Conservation (phyloP, 2,329 filamentous ascomycete species). For the Helotiales sp. region DNA sequence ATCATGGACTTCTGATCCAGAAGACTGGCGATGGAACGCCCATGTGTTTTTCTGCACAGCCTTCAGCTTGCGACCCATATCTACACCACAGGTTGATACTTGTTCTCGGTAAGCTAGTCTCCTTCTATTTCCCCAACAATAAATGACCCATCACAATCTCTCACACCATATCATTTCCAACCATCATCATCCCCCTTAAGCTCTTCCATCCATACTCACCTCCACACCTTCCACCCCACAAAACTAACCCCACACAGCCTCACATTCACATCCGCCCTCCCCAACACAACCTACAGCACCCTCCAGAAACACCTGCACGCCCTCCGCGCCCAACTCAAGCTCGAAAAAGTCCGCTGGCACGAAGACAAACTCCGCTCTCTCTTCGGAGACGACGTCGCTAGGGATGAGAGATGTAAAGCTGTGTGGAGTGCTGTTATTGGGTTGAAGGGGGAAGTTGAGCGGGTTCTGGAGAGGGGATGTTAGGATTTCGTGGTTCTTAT, state of each 20-base stretch:
- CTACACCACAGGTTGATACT: neutral
- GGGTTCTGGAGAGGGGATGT: conserved; percentile 2
- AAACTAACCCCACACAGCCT: neutral
- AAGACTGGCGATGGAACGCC: neutral
- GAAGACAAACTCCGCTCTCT: conserved; percentile 14
- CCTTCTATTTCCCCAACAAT: neutral
- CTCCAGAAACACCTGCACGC: neutral
- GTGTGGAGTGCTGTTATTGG: conserved; percentile 17
- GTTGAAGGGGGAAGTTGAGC: conserved; percentile 11
- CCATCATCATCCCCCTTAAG: neutral
- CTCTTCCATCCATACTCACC: neutral
- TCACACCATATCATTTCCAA: too few species aligned
- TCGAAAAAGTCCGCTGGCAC: conserved; percentile 19
- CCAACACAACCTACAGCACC: neutral
- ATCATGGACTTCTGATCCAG: neutral
- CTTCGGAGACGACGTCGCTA: conserved; percentile 2
- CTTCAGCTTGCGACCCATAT: conserved; percentile 6
- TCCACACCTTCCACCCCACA: neutral
- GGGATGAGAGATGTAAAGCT: conserved; percentile 9
- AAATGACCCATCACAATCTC: too few species aligned
- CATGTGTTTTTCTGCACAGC: conserved; percentile 14
- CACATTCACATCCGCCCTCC: neutral
- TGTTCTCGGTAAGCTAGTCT: neutral
- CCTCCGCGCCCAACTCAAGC: conserved; percentile 14
- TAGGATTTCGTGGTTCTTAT: neutral